Conservation (phyloP, 1,139 yeast genomes). For the Yamadazyma diddensiae region DNA sequence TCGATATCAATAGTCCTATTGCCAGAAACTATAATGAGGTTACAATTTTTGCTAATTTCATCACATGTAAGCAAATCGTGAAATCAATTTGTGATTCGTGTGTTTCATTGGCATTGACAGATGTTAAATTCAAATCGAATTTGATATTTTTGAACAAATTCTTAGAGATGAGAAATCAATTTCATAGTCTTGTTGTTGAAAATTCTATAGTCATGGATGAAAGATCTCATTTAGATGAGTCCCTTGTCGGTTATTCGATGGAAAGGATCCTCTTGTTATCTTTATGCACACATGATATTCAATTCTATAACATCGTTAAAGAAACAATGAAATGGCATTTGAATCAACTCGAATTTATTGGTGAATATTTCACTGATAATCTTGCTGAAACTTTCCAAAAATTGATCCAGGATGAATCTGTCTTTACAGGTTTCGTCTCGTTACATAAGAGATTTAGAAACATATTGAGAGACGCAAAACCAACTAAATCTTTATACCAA, state of each 20-base stretch:
- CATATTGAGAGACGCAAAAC: slow-evolving; percentile 54
- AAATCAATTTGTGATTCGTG: slow-evolving; percentile 39
- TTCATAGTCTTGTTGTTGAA: slow-evolving; percentile 18
- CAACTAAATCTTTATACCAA: slow-evolving; percentile 58
- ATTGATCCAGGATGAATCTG: slow-evolving; percentile 54
- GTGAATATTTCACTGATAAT: slow-evolving; percentile 17
- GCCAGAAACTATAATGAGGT: slow-evolving; percentile 18
- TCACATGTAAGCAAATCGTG: slow-evolving; percentile 33
- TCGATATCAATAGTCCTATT: slow-evolving; percentile 19
- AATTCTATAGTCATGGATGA: slow-evolving; percentile 22
- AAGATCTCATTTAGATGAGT: slow-evolving; percentile 14
- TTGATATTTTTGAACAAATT: slow-evolving; percentile 35
- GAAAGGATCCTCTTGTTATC: slow-evolving; percentile 50
- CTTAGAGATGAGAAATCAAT: slow-evolving; percentile 20
- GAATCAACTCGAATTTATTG: slow-evolving; percentile 26
- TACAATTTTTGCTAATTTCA: slow-evolving; percentile 26
- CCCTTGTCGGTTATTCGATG: slow-evolving; percentile 13
- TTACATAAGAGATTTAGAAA: slow-evolving; percentile 65
- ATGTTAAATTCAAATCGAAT: slow-evolving; percentile 37
- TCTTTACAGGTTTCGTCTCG: slow-evolving; percentile 75
- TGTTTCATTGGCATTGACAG: slow-evolving; percentile 31
- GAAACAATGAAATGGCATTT: slow-evolving; percentile 47
- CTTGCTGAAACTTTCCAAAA: slow-evolving; percentile 44
- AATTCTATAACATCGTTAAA: slow-evolving; percentile 52
- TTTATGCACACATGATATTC: slow-evolving; percentile 57